Conservation (phyloP, 192 early-diverging fungal species). For the Coemansia sp. region DNA sequence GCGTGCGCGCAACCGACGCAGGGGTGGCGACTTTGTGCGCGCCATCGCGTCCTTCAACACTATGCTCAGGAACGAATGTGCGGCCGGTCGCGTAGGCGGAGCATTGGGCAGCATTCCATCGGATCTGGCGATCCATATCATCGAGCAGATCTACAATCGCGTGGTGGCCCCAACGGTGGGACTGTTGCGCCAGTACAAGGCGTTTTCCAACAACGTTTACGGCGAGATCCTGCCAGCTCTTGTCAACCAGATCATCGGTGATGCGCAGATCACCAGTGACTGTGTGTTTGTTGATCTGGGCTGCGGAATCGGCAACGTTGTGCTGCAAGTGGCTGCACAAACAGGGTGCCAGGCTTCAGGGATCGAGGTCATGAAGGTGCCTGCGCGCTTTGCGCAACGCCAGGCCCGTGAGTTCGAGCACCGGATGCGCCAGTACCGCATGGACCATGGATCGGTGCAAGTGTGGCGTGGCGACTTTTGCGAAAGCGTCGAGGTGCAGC, state of each 20-base stretch:
- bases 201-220: slow-evolving; percentile 94
- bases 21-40: slow-evolving; percentile 63
- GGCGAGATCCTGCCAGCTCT: slow-evolving; percentile 88
- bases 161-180: slow-evolving; percentile 78
- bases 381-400: slow-evolving; percentile 71
- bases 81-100: slow-evolving; percentile 19
- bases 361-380: slow-evolving; percentile 90
- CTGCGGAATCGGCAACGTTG: slow-evolving; percentile 95
- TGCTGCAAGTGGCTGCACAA: slow-evolving; percentile 92
- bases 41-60: slow-evolving; percentile 75
- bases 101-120: slow-evolving; percentile 45
- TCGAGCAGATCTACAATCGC: slow-evolving; percentile 88
- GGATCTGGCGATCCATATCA: slow-evolving; percentile 77
- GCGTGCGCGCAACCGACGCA: slow-evolving; percentile 72
- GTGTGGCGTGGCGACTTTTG: slow-evolving; percentile 86
- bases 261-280: slow-evolving; percentile 61
- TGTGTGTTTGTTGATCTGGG: slow-evolving; percentile 92
- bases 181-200: slow-evolving; percentile 75
- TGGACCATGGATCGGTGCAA: slow-evolving; percentile 62
- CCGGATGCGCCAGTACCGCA: slow-evolving; percentile 71
- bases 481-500: slow-evolving; percentile 65
- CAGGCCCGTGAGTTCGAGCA: slow-evolving; percentile 83
- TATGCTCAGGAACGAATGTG: slow-evolving; percentile 53
- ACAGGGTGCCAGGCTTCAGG: slow-evolving; percentile 79
- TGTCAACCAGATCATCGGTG: slow-evolving; percentile 79